Conservation (phyloP, 129 eudicot species). For the Mikania micrantha region DNA sequence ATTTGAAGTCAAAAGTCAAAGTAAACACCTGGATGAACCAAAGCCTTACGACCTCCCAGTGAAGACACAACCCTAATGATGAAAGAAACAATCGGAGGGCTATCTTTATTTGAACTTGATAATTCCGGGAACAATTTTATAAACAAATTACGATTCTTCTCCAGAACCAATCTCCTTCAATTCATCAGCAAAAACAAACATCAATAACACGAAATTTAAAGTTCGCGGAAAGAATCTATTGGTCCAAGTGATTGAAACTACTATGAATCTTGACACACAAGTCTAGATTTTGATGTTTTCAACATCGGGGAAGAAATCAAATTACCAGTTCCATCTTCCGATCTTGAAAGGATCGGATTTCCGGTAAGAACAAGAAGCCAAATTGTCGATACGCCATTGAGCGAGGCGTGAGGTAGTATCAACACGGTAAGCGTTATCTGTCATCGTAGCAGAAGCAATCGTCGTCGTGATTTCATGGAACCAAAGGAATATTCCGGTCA, state of each 20-base stretch:
- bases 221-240: not conserved
- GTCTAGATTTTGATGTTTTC: too few species aligned
- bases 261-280: not conserved
- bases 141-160: conserved; percentile 62
- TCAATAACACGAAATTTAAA: not conserved
- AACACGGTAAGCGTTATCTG: conserved; percentile 56
- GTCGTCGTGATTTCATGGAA: conserved; percentile 75
- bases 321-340: conserved; percentile 89
- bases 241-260: not conserved
- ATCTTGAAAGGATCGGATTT: conserved; percentile 95
- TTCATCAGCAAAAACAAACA: not conserved
- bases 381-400: conserved; percentile 90
- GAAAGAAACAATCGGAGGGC: conserved; percentile 89
- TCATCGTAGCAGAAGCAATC: conserved; percentile 40
- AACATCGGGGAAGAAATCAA: too few species aligned
- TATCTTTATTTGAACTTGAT: conserved; percentile 58
- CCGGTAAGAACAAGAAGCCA: conserved; percentile 72
- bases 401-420: conserved; percentile 92
- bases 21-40: conserved; percentile 81
- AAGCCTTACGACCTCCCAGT: conserved; percentile 65
- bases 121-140: conserved; percentile 75
- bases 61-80: conserved; percentile 63
- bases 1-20: not conserved
- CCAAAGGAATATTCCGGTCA: conserved; percentile 66
- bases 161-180: conserved; percentile 80